These are phyloP conservation scores for Dactylellina parvicollis DNA, from an alignment of 2,329 filamentous ascomycete genomes.

Conservation along the genomic window DNA sequence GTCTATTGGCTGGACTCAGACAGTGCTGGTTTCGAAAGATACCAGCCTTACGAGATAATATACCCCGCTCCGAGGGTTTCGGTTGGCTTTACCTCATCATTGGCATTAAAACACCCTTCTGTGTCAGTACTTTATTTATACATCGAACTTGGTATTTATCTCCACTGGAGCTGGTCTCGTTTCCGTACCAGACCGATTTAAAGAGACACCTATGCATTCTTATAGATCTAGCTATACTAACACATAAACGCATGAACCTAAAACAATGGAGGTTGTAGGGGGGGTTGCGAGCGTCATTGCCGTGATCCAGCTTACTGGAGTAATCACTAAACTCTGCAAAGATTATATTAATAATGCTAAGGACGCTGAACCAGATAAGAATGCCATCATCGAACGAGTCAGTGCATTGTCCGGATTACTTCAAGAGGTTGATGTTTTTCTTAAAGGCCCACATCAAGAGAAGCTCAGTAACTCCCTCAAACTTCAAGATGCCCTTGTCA, in stretches of 20 bases:
- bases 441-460: slow-evolving; percentile 5
- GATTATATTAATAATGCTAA: slow-evolving; percentile 7
- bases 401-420: background rate
- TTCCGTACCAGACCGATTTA: too few relatives aligned
- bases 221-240: background rate
- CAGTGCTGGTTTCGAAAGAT: too few relatives aligned
- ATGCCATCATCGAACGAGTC: background rate
- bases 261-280: slow-evolving; percentile 9
- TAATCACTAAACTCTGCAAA: slow-evolving; percentile 12
- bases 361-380: slow-evolving; percentile 3
- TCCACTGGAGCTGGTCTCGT: too few relatives aligned
- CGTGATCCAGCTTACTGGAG: slow-evolving; percentile 1
- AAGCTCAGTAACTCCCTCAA: slow-evolving; percentile 3
- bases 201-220: too few relatives aligned
- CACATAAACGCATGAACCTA: too few relatives aligned
- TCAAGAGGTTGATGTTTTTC: background rate
- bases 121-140: too few relatives aligned
- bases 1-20: too few relatives aligned
- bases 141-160: too few relatives aligned
- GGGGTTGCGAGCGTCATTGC: slow-evolving; percentile 28
- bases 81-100: too few relatives aligned
- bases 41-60: too few relatives aligned
- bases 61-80: too few relatives aligned
- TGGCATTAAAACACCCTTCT: too few relatives aligned
- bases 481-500: background rate